Percentiles rank a stretch among this genome's conserved stretches.
Evolutionary conservation across 1,139 yeast genomes (phyloP).

Genomic region (Protomyces pachydermus): DNA sequence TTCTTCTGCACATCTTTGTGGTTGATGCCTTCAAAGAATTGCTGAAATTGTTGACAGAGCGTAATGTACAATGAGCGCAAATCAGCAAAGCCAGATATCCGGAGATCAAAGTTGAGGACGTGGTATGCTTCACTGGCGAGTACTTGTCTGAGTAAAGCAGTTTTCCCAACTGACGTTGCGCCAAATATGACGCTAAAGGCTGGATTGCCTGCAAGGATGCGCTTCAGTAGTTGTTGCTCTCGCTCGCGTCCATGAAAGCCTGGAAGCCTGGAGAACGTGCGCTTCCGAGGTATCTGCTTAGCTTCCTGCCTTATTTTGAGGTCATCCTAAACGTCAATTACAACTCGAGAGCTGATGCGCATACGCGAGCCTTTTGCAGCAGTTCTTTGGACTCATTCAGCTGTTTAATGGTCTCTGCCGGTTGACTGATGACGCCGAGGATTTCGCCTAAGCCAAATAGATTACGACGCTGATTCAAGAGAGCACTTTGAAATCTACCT

Average conservation of each 20-base stretch:
- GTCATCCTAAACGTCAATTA: background rate
- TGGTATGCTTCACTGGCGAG: conserved; percentile 16
- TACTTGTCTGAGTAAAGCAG: conserved; percentile 17
- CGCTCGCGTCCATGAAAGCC: conserved; percentile 22
- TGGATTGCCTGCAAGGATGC: conserved; percentile 8
- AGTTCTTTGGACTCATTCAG: conserved; percentile 20
- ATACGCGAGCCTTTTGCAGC: conserved; percentile 13
- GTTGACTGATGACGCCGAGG: conserved; percentile 18
- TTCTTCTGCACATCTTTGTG: conserved; percentile 2
- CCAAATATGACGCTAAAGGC: conserved; percentile 20
- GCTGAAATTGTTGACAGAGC: conserved; percentile 14
- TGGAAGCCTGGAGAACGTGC: conserved; percentile 19
- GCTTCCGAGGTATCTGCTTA: conserved; percentile 11
- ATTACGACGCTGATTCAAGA: background rate
- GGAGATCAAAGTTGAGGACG: conserved; percentile 18
- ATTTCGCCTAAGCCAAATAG: conserved; percentile 24
- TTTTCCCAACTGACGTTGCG: conserved; percentile 23
- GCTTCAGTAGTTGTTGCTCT: conserved; percentile 9
- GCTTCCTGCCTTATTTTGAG: conserved; percentile 9
- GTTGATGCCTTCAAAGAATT: conserved; percentile 7
- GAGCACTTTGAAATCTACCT: too few species aligned
- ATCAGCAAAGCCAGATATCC: conserved; percentile 21
- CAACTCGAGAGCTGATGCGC: background rate
- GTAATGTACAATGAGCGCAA: conserved; percentile 9
- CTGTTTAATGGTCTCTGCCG: conserved; percentile 23